phyloP scores from a whole-genome alignment of 768 basidiomycete species.

The Collybiopsis luxurians region DNA sequence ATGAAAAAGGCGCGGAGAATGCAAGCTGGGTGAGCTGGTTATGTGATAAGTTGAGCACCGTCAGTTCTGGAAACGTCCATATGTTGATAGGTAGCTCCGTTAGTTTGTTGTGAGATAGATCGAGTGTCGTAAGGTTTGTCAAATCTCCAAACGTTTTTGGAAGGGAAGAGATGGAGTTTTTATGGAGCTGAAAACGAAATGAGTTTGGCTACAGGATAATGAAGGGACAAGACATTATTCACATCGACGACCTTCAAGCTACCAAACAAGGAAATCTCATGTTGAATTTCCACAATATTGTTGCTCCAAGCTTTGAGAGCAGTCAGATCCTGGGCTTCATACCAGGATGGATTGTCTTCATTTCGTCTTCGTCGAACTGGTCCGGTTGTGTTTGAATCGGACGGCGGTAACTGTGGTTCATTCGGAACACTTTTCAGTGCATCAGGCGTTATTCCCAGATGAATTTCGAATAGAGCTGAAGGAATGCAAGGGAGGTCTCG shows the following conservation, averaged over 20 bases:
- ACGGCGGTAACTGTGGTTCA: conserved; percentile 50
- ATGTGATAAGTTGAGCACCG: conserved; percentile 67
- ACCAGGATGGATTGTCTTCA: conserved; percentile 63
- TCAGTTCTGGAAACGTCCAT: conserved; percentile 67
- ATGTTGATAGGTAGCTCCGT: conserved; percentile 59
- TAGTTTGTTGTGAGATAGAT: conserved; percentile 73
- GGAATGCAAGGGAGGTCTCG: conserved; percentile 73
- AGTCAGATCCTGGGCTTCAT: conserved; percentile 76
- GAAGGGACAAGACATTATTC: conserved; percentile 24
- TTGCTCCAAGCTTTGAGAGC: conserved; percentile 80
- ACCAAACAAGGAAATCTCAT: conserved; percentile 82
- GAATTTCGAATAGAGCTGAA: conserved; percentile 75
- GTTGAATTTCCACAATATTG: conserved; percentile 74
- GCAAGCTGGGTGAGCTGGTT: conserved; percentile 62
- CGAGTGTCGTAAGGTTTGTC: conserved; percentile 59
- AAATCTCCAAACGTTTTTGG: conserved; percentile 71
- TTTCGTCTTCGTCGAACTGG: conserved; percentile 34
- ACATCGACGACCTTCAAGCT: conserved; percentile 80
- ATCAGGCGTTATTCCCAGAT: conserved; percentile 72
- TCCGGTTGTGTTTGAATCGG: conserved; percentile 28
- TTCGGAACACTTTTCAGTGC: conserved; percentile 61
- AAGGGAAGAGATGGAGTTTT: conserved; percentile 61
- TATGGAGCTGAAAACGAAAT: conserved; percentile 54
- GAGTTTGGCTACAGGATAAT: not conserved
- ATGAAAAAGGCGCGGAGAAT: conserved; percentile 56